Conservation (phyloP, 1,284 basidiomycete species). For the Lentinula novae-zelandiae region DNA sequence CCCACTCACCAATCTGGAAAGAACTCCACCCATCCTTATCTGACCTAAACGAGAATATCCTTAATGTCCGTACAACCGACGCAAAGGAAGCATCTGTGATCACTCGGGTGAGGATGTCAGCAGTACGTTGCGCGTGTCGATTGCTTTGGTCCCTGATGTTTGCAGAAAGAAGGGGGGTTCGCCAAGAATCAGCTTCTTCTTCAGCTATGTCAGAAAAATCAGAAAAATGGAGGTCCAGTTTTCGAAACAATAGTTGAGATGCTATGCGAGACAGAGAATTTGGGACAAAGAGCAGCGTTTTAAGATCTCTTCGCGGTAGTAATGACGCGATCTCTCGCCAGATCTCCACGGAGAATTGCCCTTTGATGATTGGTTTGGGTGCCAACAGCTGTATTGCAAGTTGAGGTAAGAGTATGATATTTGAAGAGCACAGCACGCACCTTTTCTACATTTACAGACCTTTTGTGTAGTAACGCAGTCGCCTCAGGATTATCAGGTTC, state of each 20-base stretch:
- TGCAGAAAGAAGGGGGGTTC: not conserved
- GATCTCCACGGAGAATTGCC: constrained; percentile 61
- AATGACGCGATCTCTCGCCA: constrained; percentile 67
- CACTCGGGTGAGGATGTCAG: constrained; percentile 65
- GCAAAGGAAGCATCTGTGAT: constrained; percentile 60
- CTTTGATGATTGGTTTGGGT: constrained; percentile 31
- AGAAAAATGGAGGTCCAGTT: constrained; percentile 58
- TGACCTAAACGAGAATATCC: constrained; percentile 50
- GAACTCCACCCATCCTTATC: constrained; percentile 48
- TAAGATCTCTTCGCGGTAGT: constrained; percentile 63
- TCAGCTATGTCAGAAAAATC: constrained; percentile 26
- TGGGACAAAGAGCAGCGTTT: constrained; percentile 58
- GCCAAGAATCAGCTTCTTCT: constrained; percentile 27
- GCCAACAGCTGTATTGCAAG: constrained; percentile 10
- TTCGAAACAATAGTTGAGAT: constrained; percentile 60
- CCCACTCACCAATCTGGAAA: constrained; percentile 56
- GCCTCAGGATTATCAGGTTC: constrained; percentile 71
- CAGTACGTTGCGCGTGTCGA: constrained; percentile 60
- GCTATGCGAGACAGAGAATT: constrained; percentile 65
- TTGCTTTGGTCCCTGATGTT: constrained; percentile 27
- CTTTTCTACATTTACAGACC: constrained; percentile 44
- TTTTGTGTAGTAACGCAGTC: constrained; percentile 50
- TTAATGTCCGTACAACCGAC: constrained; percentile 50
- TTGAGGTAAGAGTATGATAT: not conserved
- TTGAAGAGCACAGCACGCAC: constrained; percentile 21